Evolutionary conservation across 768 basidiomycete genomes (phyloP), one percentile per base, ranked within the genome.

Genomic region (Tubosaeta sp.): DNA sequence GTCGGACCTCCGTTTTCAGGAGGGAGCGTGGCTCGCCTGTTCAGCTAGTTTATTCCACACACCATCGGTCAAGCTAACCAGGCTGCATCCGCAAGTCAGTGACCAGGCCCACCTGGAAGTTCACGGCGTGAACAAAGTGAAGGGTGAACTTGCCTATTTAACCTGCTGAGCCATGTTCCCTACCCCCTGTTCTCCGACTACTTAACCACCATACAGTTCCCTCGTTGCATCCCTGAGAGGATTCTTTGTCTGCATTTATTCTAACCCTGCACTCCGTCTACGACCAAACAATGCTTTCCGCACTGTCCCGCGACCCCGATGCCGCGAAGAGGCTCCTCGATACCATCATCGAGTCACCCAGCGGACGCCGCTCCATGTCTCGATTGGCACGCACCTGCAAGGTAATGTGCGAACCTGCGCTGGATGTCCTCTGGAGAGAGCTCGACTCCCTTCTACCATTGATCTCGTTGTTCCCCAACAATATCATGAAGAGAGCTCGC

Each of bases 381-480:
- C 76, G 88, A 62, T 73, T 91, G 59, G 81, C 88, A 44, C 77
- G 88, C 48, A 88, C 88, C 43, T 89, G 88, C 70, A 81, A 77
- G 56, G 80, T 83, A n/a, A 72, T 88, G 65, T 81, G 76, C 58
- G 86, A 85, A 58, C 86, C 86, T 13, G 81, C 83, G n/a, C 63
- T 90, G 59, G 74, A 83, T 64, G 72, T 84, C 45, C 74, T 91
- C 29, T 91, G 88, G 88, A 81, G 78, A 64, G 88, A 91, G 60
- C 71, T 91, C 51, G 87, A 90, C 65, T 86, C 85, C 12, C 73
- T 90, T 53, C 70, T 82, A 43, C 88, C 88, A 10, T 73, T 91
- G 52, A 73, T 90, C 52, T 83, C 83, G 33, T 65, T 89, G 50
- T 90, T 91, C 65, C 88, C 88, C 13, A 74, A 72, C 52, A 73